Base-by-base conservation (phyloP, 345 rosid species). In the Citropsis articulata region DNA sequence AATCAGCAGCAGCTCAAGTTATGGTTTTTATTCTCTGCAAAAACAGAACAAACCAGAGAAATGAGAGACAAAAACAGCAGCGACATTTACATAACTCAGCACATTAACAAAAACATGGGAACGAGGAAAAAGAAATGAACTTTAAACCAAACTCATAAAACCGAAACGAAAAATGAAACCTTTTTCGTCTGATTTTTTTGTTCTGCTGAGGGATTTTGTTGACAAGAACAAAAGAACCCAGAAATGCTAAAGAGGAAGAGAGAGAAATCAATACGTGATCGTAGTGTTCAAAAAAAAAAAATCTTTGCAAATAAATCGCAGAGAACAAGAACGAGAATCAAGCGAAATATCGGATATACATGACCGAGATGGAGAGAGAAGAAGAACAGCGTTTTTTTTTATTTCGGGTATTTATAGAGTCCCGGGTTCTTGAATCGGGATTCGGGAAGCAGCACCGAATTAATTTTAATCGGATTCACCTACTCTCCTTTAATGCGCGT, bases 351-450 rank as follows among this genome's bases (percentile, higher is more conserved):
- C 24, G 48, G 19, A 50, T 50, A 74, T 42, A 31, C 83, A 67
- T n/a, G 7, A 82, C 76, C 74, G 6, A 56, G 42, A 50, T 12
- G 60, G 28, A 57, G 25, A 30, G 16, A 48, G 63, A 55, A 14
- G 73, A 64, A 48, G 66, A 30, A 14, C n/a, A 24, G 50, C 12
- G 6, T 6, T 33, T 10, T 4, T 7, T 40, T 36, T 18, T 56
- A 57, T 60, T 2, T 30, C 4, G 27, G 86, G 77, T 79, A 79
- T 85, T 71, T 87, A 79, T 83, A 87, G 82, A 45, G 57, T 78
- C 84, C 9, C 79, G 81, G 86, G 86, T 84, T 81, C 79, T 78
- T 80, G 77, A 84, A 82, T 69, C 64, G 25, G 85, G 77, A 84
- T 80, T 69, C 64, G 25, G 85, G 82, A 77, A 79, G 77, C 81